A percentile compares a stretch with the other conserved stretches of the same genome.
phyloP scores from a whole-genome alignment of 768 basidiomycete species.

The Kwoniella dejecticola region DNA sequence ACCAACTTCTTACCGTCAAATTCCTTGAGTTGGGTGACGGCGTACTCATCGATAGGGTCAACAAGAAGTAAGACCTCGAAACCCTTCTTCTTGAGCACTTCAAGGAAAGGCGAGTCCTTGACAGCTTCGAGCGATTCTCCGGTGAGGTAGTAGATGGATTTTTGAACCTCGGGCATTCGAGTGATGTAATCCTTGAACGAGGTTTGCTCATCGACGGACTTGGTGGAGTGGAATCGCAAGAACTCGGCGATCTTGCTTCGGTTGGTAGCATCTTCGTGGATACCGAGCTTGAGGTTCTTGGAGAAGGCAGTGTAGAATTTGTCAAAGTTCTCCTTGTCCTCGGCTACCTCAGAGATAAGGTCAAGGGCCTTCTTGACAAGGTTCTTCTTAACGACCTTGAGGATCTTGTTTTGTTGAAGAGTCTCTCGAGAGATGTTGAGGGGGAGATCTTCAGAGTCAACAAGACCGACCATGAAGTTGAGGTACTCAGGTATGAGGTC shows the following conservation, averaged over 20 bases:
- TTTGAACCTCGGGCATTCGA: slow-evolving; percentile 98
- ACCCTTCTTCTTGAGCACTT: slow-evolving; percentile 98
- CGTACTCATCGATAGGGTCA: slow-evolving; percentile 99
- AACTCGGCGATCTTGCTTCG: slow-evolving; percentile 99
- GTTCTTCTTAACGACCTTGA: slow-evolving; percentile 89
- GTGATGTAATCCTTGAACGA: slow-evolving; percentile 99
- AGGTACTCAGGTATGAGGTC: slow-evolving; percentile 91
- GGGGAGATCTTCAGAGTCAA: slow-evolving; percentile 99
- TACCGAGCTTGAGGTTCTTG: slow-evolving; percentile 98
- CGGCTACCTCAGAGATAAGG: slow-evolving; percentile 89
- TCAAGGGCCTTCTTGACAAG: slow-evolving; percentile 98
- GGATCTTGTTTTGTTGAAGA: slow-evolving; percentile 99
- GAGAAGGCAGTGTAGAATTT: slow-evolving; percentile 94
- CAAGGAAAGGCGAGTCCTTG: slow-evolving; percentile 96
- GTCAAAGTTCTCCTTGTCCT: slow-evolving; percentile 90
- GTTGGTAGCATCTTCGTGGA: slow-evolving; percentile 98
- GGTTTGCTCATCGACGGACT: slow-evolving; percentile 81
- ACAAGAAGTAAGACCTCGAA: slow-evolving; percentile 97
- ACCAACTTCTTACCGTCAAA: slow-evolving; percentile 97
- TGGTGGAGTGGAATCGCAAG: slow-evolving; percentile 97
- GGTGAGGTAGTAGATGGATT: slow-evolving; percentile 98
- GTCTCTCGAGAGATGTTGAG: slow-evolving; percentile 99
- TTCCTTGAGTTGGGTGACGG: slow-evolving; percentile 97
- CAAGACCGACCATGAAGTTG: slow-evolving; percentile 99
- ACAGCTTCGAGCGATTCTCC: slow-evolving; percentile 91